phyloP scores from a whole-genome alignment of 805 yeast genomes.

The Monosporozyma unispora region DNA sequence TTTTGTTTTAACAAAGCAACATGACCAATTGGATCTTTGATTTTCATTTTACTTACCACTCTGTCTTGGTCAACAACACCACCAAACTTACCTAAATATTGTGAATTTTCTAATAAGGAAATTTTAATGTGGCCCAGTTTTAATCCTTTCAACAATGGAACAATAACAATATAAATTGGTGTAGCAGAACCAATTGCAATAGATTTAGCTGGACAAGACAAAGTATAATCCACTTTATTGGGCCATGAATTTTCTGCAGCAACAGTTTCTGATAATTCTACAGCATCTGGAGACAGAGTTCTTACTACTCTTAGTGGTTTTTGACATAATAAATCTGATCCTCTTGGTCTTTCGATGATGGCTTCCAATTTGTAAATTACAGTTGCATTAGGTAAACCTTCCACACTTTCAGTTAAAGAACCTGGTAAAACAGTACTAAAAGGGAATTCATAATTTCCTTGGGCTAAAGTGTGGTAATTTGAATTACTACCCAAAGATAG shows the following conservation, averaged over 20 bases:
- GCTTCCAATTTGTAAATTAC: constrained; percentile 69
- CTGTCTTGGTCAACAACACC: constrained; percentile 57
- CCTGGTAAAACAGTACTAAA: constrained; percentile 83
- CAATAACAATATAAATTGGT: constrained; percentile 60
- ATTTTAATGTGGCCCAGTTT: constrained; percentile 64
- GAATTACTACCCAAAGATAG: constrained; percentile 26
- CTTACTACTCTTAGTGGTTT: constrained; percentile 75
- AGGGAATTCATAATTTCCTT: constrained; percentile 87
- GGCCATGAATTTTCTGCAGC: constrained; percentile 98
- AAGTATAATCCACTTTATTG: constrained; percentile 77
- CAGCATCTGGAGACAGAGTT: constrained; percentile 78
- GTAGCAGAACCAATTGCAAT: constrained; percentile 79
- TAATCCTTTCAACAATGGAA: constrained; percentile 77
- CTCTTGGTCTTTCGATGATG: constrained; percentile 71
- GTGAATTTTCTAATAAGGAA: constrained; percentile 55
- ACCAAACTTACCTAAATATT: constrained; percentile 53
- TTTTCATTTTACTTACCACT: constrained; percentile 44
- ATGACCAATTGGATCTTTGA: constrained; percentile 31
- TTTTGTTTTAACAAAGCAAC: constrained; percentile 16
- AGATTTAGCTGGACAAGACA: constrained; percentile 81
- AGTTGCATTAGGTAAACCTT: constrained; percentile 78
- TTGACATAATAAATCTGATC: constrained; percentile 54
- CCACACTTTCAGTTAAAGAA: constrained; percentile 73
- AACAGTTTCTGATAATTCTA: constrained; percentile 83
- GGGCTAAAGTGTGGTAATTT: constrained; percentile 37